Conservation (phyloP, 2,329 filamentous ascomycete genomes). For the Xylariales sp. region DNA sequence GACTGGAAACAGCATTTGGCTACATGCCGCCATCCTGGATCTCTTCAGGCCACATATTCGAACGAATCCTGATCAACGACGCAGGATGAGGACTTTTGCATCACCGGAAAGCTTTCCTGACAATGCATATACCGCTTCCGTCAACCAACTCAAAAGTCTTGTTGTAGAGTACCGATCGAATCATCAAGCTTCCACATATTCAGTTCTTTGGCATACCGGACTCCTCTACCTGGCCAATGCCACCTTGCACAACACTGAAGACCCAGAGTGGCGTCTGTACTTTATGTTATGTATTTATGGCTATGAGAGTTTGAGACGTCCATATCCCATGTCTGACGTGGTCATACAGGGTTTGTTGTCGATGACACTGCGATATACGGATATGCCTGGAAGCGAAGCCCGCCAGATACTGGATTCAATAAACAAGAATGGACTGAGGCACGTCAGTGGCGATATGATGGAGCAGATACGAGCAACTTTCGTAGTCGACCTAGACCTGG, state of each 20-base stretch:
- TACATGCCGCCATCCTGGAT: constrained; percentile 33
- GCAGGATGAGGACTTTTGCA: constrained; percentile 26
- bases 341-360: constrained; percentile 30
- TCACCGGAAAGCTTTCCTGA: constrained; percentile 23
- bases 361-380: constrained; percentile 29
- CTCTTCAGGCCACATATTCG: constrained; percentile 28
- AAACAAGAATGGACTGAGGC: constrained; percentile 17
- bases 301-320: constrained; percentile 29
- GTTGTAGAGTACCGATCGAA: constrained; percentile 30
- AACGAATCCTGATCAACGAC: background rate
- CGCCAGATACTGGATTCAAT: constrained; percentile 26
- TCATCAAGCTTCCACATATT: constrained; percentile 28
- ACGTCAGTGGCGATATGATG: constrained; percentile 18
- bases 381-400: constrained; percentile 25
- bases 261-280: constrained; percentile 30
- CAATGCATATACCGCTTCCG: constrained; percentile 28
- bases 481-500: constrained; percentile 32
- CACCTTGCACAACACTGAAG: constrained; percentile 24
- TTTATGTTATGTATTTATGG: constrained; percentile 34
- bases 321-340: constrained; percentile 31
- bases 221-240: constrained; percentile 35
- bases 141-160: constrained; percentile 33
- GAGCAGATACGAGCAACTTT: constrained; percentile 29
- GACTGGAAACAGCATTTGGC: constrained; percentile 30
- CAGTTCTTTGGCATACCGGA: constrained; percentile 36